phyloP scores from a whole-genome alignment of 73 alveolate species.

The Paramecium pentaurelia region DNA sequence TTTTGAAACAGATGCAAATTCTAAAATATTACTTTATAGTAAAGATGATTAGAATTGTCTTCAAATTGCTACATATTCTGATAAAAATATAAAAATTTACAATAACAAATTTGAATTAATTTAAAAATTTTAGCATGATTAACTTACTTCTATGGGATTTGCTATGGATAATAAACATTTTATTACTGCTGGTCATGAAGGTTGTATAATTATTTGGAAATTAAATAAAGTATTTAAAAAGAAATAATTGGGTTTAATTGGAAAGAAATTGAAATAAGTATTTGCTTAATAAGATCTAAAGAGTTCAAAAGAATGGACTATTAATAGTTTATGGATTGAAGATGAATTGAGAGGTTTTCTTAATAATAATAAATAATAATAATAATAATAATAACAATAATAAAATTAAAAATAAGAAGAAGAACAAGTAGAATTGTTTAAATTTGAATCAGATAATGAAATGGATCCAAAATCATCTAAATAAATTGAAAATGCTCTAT shows the following conservation, averaged over 20 bases:
- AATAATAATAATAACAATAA: neutral
- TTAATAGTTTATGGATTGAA: constrained; percentile 58
- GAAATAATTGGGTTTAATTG: constrained; percentile 45
- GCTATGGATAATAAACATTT: constrained; percentile 68
- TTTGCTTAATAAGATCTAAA: constrained; percentile 37
- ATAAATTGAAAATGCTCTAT: neutral
- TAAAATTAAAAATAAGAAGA: neutral
- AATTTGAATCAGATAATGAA: neutral
- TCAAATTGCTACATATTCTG: neutral
- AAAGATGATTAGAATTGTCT: constrained; percentile 39
- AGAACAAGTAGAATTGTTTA: constrained; percentile 5
- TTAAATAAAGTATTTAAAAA: constrained; percentile 48
- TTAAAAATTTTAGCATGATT: constrained; percentile 68
- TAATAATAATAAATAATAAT: neutral
- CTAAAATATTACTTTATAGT: constrained; percentile 18
- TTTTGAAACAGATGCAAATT: constrained; percentile 53
- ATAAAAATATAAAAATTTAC: neutral
- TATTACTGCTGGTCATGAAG: constrained; percentile 72
- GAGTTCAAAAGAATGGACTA: constrained; percentile 54
- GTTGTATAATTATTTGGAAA: constrained; percentile 79
- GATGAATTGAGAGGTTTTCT: constrained; percentile 53
- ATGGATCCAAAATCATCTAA: neutral
- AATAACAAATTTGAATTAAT: constrained; percentile 23
- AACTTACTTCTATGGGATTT: constrained; percentile 68
- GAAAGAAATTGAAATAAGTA: constrained; percentile 34